These are phyloP conservation scores for Graphiopsis chlorocephala DNA, from an alignment of 2,329 filamentous ascomycete species.

Conservation along the genomic window DNA sequence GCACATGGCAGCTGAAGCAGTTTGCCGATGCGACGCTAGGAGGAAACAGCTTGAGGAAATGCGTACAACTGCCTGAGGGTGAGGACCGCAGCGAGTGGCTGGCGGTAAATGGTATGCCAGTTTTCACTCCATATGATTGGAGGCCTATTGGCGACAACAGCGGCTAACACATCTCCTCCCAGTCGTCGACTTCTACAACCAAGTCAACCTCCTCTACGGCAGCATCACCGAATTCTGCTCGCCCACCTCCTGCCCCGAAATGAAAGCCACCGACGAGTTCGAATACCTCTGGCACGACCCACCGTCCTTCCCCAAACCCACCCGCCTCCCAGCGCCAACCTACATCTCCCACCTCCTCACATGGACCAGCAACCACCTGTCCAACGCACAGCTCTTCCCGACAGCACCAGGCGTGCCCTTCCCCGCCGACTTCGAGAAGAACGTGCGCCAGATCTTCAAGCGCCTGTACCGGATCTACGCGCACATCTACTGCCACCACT, in stretches of 20 bases:
- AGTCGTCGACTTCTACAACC: slow-evolving; percentile 99
- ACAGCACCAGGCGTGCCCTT: slow-evolving; percentile 73
- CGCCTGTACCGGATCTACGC: slow-evolving; percentile 97
- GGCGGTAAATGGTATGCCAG: slow-evolving; percentile 82
- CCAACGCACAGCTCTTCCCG: slow-evolving; percentile 94
- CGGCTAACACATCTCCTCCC: slow-evolving; percentile 13
- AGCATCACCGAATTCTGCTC: slow-evolving; percentile 99
- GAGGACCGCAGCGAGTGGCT: slow-evolving; percentile 98
- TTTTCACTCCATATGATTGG: not conserved
- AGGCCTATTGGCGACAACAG: not conserved
- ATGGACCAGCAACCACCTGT: slow-evolving; percentile 93
- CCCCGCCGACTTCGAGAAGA: slow-evolving; percentile 82
- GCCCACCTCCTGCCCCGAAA: slow-evolving; percentile 92
- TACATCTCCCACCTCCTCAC: slow-evolving; percentile 98
- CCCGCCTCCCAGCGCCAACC: slow-evolving; percentile 94
- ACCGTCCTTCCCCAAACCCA: slow-evolving; percentile 90
- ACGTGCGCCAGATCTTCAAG: slow-evolving; percentile 99
- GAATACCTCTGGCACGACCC: slow-evolving; percentile 99
- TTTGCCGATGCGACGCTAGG: slow-evolving; percentile 97
- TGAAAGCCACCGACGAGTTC: slow-evolving; percentile 99
- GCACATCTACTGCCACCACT: slow-evolving; percentile 97
- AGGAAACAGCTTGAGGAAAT: slow-evolving; percentile 90
- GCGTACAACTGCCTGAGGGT: slow-evolving; percentile 93
- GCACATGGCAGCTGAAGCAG: slow-evolving; percentile 89
- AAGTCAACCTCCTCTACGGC: slow-evolving; percentile 97